phyloP scores from a whole-genome alignment of 2,329 filamentous ascomycete species.

The Aspergillus sp. region DNA sequence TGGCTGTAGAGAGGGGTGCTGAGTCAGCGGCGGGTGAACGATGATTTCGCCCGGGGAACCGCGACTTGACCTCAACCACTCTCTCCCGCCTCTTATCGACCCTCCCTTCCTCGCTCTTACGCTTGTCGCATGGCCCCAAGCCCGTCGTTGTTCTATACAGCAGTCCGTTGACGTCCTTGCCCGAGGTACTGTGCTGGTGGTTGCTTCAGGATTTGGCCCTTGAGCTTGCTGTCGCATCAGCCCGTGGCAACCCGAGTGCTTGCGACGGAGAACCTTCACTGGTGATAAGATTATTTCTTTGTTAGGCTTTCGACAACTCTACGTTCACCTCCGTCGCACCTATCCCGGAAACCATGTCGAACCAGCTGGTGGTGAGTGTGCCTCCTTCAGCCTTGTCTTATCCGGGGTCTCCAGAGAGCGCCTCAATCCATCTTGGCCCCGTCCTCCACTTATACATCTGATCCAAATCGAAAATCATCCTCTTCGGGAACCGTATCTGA shows the following conservation, averaged over 20 bases:
- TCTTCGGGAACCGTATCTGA: constrained; percentile 1
- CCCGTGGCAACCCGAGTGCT: constrained; percentile 13
- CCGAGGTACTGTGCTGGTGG: no score
- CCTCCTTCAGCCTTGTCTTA: constrained; percentile 11
- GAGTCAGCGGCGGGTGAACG: no score
- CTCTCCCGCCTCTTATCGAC: no score
- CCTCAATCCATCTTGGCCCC: constrained; percentile 3
- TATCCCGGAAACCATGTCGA: constrained; percentile 32
- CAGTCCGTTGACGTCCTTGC: no score
- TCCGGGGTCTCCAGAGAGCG: constrained; percentile 17
- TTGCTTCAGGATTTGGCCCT: no score
- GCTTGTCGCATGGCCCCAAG: no score
- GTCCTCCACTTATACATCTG: constrained; percentile 2
- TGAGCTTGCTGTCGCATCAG: constrained; percentile 11
- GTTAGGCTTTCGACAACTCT: constrained; percentile 3
- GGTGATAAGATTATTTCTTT: background rate
- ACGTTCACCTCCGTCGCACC: constrained; percentile 2
- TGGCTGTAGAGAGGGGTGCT: no score
- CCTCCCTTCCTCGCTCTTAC: no score
- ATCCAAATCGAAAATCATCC: constrained; percentile 1
- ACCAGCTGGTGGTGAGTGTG: constrained; percentile 41
- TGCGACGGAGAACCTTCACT: constrained; percentile 9
- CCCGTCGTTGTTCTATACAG: no score
- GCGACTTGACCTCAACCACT: background rate
- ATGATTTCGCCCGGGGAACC: background rate